These are phyloP conservation scores for Phylloboletellus chloephorus DNA, from an alignment of 1,284 basidiomycete genomes.

Conservation along the genomic window DNA sequence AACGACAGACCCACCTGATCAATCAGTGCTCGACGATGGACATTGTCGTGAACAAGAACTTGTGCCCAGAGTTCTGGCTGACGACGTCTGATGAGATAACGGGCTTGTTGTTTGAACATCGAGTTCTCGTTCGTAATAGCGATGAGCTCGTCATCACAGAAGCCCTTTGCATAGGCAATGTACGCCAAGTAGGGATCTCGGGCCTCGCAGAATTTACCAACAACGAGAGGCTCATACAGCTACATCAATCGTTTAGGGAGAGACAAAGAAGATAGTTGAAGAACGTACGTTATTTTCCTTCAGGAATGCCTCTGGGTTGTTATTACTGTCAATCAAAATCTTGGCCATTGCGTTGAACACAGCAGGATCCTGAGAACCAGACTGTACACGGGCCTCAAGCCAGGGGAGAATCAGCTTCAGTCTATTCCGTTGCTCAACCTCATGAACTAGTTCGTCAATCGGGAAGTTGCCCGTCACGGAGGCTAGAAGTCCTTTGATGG, in stretches of 20 bases:
- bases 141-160: conserved; percentile 98
- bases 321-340: conserved; percentile 98
- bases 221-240: conserved; percentile 93
- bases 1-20: conserved; percentile 66
- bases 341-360: conserved; percentile 98
- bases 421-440: conserved; percentile 95
- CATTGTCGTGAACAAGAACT: conserved; percentile 86
- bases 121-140: conserved; percentile 98
- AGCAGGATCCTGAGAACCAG: conserved; percentile 87
- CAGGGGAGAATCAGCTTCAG: conserved; percentile 97
- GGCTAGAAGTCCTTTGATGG: conserved; percentile 90
- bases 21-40: conserved; percentile 89
- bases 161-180: conserved; percentile 98
- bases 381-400: conserved; percentile 90
- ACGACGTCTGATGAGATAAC: conserved; percentile 96
- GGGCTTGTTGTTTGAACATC: conserved; percentile 99
- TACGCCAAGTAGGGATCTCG: conserved; percentile 98
- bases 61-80: conserved; percentile 96
- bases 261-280: neutral
- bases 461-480: conserved; percentile 98
- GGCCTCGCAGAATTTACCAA: conserved; percentile 99
- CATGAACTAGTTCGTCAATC: conserved; percentile 94
- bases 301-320: conserved; percentile 95
- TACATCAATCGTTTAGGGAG: conserved; percentile 27
- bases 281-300: conserved; percentile 92